Evolutionary conservation across 106 monocot genomes (phyloP), one percentile per base, ranked within the genome.

Genomic region (Allium cepa): DNA sequence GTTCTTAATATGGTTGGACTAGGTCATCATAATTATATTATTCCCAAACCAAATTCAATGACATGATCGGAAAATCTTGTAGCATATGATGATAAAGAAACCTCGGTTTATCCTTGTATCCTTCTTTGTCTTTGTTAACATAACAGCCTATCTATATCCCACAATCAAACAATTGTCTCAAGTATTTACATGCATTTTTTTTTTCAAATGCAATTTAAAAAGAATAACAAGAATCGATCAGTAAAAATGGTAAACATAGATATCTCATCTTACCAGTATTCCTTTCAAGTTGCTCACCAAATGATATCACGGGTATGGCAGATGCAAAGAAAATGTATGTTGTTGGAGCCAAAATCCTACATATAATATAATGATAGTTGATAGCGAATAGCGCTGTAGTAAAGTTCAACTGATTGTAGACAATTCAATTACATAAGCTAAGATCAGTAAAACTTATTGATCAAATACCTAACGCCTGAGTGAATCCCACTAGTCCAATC

Each of bases 271-370:
- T 46, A 93, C 93, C 93, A 56, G 93, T 93, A 47, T 76, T 78
- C 71, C 93, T 81, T 62, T 86, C 86, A 64, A 93, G 67, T 27
- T 93, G 93, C 56, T 93, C 93, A 10, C 93, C 93, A 67, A 93
- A 93, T 47, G 93, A 85, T 50, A 93, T 88, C n/a, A 93, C 93
- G 0, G 93, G 93, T 22, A 93, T 85, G 46, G 93, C 93, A 6
- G 93, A 93, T 26, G 93, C 93, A 18, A 93, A 93, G 68, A 93
- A 93, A 52, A 93, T 93, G 60, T 93, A 93, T 11, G 93, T 75
- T 26, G 74, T 75, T 15, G 74, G 74, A 75, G 74, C 74, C 71
- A 81, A 74, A 53, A 85, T 81, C 74, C 84, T 85, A 51, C 73
- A 14, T 71, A 70, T 51, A 72, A 55, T 8, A 72, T 74, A 59